Evolutionary conservation across 257 asterid genomes (phyloP), one percentile per base, ranked within the genome.

Genomic region (Nicotiana tabacum): DNA sequence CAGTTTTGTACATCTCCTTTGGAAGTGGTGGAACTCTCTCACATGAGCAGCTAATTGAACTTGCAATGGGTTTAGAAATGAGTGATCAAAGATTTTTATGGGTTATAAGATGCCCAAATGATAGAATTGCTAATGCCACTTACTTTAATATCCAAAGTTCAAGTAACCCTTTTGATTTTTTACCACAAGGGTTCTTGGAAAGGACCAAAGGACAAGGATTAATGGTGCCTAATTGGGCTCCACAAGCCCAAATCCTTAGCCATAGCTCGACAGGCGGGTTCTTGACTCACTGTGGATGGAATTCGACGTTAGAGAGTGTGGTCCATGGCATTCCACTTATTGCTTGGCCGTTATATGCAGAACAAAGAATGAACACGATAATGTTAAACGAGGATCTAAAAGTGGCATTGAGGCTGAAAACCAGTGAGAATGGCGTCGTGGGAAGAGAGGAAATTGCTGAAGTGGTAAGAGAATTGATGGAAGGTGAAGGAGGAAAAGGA

Each of bases 51-150:
- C 56, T 90, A 2, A 82, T 77, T 65, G 95, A 92, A 56, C 84
- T 93, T 10, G 93, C 97, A 1, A 30, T 78, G 1, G 94, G 95
- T 5, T 48, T 93, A 53, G 97, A 90, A 60, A 61, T 84, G 87
- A 93, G 97, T 58, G 93, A 84, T 11, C 90, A 89, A 1, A 83
- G 92, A 53, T 93, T 93, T 51, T 7, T 93, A 18, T 93, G 95
- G 97, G 92, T 89, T 6, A 16, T 88, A 1, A 86, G 97, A 18
- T 66, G 89, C 9, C 91, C 95, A 1, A 89, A 77, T 10, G 29
- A 56, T 30, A 37, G 65, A 2, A n/a, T 37, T 11, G 76, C 89
- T 6, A 84, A 78, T 43, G 91, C 85, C 1, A 56, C 89, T 0
- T 92, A 77, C 64, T 90, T 90, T 18, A 82, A 79, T 33, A 53